These are phyloP conservation scores for Entoloma clypeatum DNA, from an alignment of 1,284 basidiomycete genomes.

Conservation along the genomic window DNA sequence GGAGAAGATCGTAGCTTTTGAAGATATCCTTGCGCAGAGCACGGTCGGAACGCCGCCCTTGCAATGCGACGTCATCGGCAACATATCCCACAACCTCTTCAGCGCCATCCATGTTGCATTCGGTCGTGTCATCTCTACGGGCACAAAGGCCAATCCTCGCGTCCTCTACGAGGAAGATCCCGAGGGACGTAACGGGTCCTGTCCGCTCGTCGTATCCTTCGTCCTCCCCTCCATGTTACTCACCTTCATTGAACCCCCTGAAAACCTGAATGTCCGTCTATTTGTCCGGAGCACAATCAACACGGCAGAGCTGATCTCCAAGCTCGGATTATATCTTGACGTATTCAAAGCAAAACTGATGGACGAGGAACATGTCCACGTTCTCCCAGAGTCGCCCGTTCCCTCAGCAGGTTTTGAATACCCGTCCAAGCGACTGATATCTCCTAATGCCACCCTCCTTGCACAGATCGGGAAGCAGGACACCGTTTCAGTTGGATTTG, in stretches of 20 bases:
- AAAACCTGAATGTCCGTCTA: constrained; percentile 24
- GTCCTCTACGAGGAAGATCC: constrained; percentile 33
- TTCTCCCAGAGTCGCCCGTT: constrained; percentile 13
- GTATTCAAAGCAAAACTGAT: constrained; percentile 29
- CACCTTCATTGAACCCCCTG: constrained; percentile 22
- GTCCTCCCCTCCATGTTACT: constrained; percentile 27
- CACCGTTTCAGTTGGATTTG: constrained; percentile 24
- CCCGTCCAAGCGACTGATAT: neutral
- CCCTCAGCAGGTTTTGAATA: neutral
- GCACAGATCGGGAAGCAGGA: constrained; percentile 18
- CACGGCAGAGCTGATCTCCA: constrained; percentile 10
- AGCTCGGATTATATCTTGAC: constrained; percentile 26
- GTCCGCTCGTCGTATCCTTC: constrained; percentile 36
- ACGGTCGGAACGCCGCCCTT: constrained; percentile 28
- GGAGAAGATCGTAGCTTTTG: constrained; percentile 24
- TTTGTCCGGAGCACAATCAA: constrained; percentile 26
- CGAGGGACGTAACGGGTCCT: constrained; percentile 27
- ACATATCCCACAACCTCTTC: constrained; percentile 26
- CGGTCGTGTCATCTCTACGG: constrained; percentile 28
- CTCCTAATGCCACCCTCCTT: neutral
- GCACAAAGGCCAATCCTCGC: constrained; percentile 21
- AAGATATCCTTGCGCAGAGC: too few species aligned
- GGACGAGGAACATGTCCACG: constrained; percentile 29
- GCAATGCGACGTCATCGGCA: constrained; percentile 27
- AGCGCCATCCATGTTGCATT: constrained; percentile 29